Evolutionary conservation across 306 rosid species (phyloP).

Genomic region (Adenanthera pavonina): DNA sequence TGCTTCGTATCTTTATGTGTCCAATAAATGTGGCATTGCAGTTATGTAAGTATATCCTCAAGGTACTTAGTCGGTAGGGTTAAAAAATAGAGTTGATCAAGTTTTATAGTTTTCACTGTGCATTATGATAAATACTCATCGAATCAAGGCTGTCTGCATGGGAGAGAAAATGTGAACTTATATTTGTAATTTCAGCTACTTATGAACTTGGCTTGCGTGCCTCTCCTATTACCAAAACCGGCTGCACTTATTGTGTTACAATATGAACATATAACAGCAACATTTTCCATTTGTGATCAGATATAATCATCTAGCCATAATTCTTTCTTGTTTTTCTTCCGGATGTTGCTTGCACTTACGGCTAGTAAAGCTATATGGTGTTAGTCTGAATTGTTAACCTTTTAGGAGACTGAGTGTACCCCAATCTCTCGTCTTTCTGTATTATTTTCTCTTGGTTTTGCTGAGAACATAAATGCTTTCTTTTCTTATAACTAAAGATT

Average conservation of each 20-base stretch:
- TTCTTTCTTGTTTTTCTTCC: not conserved
- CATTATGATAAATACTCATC: constrained; percentile 6
- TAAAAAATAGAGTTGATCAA: not conserved
- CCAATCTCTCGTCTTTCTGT: constrained; percentile 3
- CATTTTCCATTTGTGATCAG: not conserved
- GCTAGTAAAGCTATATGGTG: not conserved
- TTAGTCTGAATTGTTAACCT: constrained; percentile 1
- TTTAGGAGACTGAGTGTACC: not conserved
- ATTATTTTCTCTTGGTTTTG: constrained; percentile 22
- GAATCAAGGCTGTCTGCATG: constrained; percentile 6
- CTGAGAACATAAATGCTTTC: constrained; percentile 18
- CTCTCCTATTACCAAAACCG: not conserved
- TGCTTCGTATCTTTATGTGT: constrained; percentile 19
- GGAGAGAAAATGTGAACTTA: not conserved
- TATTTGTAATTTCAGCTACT: not conserved
- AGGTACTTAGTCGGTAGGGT: constrained; percentile 30
- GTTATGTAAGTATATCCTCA: constrained; percentile 7
- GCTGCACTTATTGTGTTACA: not conserved
- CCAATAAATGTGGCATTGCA: not conserved
- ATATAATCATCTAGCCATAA: not conserved
- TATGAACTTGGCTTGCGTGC: not conserved
- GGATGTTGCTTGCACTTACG: not conserved
- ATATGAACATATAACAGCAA: not conserved
- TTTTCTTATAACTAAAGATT: constrained; percentile 9
- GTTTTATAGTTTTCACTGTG: constrained; percentile 14